These are phyloP conservation scores for Biscutella auriculata DNA, from an alignment of 441 rosid species.

Conservation along the genomic window DNA sequence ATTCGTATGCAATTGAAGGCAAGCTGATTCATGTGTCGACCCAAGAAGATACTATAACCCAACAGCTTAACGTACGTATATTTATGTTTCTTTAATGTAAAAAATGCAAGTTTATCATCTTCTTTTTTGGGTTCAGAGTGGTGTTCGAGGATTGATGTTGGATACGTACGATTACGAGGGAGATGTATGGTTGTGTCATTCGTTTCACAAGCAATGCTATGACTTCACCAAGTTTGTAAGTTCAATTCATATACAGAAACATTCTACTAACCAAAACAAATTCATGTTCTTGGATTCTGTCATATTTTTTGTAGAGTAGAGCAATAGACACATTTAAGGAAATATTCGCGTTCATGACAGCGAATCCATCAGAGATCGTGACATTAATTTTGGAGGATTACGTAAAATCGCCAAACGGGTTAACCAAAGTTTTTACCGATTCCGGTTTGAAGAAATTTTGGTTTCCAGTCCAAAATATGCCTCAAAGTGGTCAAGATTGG, in stretches of 20 bases:
- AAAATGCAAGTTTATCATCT: too few relatives aligned
- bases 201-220: slow-evolving; percentile 47
- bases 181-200: slow-evolving; percentile 86
- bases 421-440: slow-evolving; percentile 51
- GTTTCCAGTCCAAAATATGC: slow-evolving; percentile 67
- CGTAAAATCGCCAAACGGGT: slow-evolving; percentile 47
- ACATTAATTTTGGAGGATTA: slow-evolving; percentile 77
- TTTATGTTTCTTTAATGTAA: background rate
- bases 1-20: slow-evolving; percentile 54
- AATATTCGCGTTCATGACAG: slow-evolving; percentile 49
- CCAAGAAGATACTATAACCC: slow-evolving; percentile 61
- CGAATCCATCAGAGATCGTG: slow-evolving; percentile 56
- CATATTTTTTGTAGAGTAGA: slow-evolving; percentile 52
- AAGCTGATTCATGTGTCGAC: slow-evolving; percentile 24
- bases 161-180: slow-evolving; percentile 73
- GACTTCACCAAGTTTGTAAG: slow-evolving; percentile 72
- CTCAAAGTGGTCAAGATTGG: slow-evolving; percentile 60
- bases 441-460: slow-evolving; percentile 72
- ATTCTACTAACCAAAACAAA: background rate
- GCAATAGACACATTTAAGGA: slow-evolving; percentile 60
- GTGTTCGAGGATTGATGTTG: slow-evolving; percentile 74
- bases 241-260: background rate
- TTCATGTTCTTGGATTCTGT: too few relatives aligned
- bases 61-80: slow-evolving; percentile 57
- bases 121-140: slow-evolving; percentile 35